Evolutionary conservation across 495 filamentous ascomycete genomes (phyloP), one percentile per base, ranked within the genome.

Genomic region (Penicillium manginii): DNA sequence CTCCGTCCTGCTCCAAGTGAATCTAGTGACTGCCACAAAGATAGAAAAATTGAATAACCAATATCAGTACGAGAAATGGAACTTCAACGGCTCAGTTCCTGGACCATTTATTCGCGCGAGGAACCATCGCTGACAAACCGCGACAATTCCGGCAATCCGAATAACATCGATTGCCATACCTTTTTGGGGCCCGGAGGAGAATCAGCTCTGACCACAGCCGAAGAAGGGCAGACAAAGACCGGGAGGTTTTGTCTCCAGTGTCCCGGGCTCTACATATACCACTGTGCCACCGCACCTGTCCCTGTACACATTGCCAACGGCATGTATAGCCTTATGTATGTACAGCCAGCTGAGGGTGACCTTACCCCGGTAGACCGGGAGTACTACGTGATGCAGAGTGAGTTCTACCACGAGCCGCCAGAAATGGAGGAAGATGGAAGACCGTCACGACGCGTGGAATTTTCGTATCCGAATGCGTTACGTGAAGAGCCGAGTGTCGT

Each of bases 381-480:
- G 50, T 67, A 67, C 59, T 67, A 64, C 54, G 59, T 67, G 31
- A 62, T 67, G 53, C 65, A 67, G 37, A 67, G 65, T 40, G 65
- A 64, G 32, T 67, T 67, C 54, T 67, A 67, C 22, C 62, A 64
- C 23, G 65, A 67, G 42, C 62, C 61, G 18, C 65, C 65, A 2
- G 58, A 67, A 37, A 48, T 29, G 8, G 58, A 52, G 32, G 61
- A 59, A 3, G 19, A 67, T 48, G 61, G 64, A n/a, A 52, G 50
- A 26, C 46, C 49, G 8, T 45, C 42, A 19, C 8, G 17, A 17
- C 3, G 7, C 1, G 1, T 53, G n/a, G 63, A 62, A 17, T 65
- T 65, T 21, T 65, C 63, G 14, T 65, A 61, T 45, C 55, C 59
- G 1, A 58, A 65, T 54, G 63, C 59, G 11, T 40, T 62, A 17